phyloP scores from a whole-genome alignment of 257 asterid genomes.

The Striga asiatica region DNA sequence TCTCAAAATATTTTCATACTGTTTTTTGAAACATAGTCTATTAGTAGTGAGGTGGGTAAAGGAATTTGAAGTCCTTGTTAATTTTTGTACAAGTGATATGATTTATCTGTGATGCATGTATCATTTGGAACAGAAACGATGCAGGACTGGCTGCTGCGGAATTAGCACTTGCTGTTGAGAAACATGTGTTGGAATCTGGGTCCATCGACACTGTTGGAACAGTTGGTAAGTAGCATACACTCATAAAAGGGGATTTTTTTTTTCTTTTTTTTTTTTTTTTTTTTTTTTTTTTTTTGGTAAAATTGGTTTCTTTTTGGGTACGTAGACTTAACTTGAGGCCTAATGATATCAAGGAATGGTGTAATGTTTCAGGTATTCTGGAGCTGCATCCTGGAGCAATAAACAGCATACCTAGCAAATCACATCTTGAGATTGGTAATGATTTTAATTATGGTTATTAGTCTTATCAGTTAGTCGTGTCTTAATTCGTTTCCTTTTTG shows the following conservation, averaged over 20 bases:
- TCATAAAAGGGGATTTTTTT: not conserved
- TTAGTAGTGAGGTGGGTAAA: too few relatives aligned
- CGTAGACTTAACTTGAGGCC: too few relatives aligned
- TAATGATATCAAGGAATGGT: not conserved
- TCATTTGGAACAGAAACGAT: conserved; percentile 56
- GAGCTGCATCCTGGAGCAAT: conserved; percentile 97
- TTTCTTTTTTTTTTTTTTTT: not conserved
- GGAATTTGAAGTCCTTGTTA: too few relatives aligned
- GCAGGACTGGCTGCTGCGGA: conserved; percentile 99
- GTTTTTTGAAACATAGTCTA: too few relatives aligned
- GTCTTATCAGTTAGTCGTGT: too few relatives aligned
- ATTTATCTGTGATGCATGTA: conserved; percentile 7
- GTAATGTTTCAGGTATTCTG: conserved; percentile 52
- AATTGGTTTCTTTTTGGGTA: not conserved
- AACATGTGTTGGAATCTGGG: conserved; percentile 83
- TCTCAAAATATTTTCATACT: too few relatives aligned
- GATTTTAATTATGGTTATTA: too few relatives aligned
- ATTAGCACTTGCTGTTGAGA: conserved; percentile 81
- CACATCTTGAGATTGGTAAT: conserved; percentile 88
- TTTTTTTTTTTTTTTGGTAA: not conserved
- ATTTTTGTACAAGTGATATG: not conserved
- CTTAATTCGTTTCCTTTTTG: too few relatives aligned
- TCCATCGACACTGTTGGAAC: conserved; percentile 94
- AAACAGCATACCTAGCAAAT: conserved; percentile 93
- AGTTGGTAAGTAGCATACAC: conserved; percentile 57